A percentile compares a stretch with the other conserved stretches of the same genome.
Conservation (phyloP, 2,329 filamentous ascomycete species). For the Dactylellina sp. region DNA sequence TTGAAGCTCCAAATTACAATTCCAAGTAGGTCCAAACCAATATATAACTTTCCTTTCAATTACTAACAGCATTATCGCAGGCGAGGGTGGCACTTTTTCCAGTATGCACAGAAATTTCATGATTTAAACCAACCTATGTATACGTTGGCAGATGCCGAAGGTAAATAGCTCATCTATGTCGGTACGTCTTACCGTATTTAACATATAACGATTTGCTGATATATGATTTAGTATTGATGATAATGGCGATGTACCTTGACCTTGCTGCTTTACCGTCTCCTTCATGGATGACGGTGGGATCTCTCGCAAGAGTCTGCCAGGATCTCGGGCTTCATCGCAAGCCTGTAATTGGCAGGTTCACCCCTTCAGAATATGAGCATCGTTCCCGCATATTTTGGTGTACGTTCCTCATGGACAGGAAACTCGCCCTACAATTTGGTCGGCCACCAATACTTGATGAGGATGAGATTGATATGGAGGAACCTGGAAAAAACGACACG, state of each 20-base stretch:
- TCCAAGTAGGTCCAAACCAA: conserved; percentile 11
- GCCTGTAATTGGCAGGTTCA: conserved; percentile 55
- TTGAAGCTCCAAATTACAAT: conserved; percentile 41
- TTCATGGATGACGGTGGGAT: conserved; percentile 60
- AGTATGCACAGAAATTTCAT: conserved; percentile 60
- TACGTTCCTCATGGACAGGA: conserved; percentile 60
- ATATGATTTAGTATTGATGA: conserved; percentile 56
- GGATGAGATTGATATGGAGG: conserved; percentile 59
- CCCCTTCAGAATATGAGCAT: conserved; percentile 57
- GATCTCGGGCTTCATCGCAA: conserved; percentile 60
- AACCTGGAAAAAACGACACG: conserved; percentile 57
- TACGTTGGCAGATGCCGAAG: conserved; percentile 59
- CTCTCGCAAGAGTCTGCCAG: conserved; percentile 59
- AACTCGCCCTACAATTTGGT: conserved; percentile 59
- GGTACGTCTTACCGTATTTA: conserved; percentile 18
- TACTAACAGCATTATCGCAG: conserved; percentile 33
- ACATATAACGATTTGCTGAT: background rate
- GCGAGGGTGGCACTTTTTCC: conserved; percentile 60
- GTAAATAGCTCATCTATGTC: conserved; percentile 34
- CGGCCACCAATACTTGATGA: conserved; percentile 59
- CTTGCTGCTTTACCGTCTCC: conserved; percentile 60
- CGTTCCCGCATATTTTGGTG: conserved; percentile 60
- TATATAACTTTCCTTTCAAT: background rate
- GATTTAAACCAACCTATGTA: conserved; percentile 60
- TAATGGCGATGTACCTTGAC: conserved; percentile 60